A percentile compares a stretch with the other conserved stretches of the same genome.
phyloP scores from a whole-genome alignment of 345 rosid genomes.

The Clarkia xantiana region DNA sequence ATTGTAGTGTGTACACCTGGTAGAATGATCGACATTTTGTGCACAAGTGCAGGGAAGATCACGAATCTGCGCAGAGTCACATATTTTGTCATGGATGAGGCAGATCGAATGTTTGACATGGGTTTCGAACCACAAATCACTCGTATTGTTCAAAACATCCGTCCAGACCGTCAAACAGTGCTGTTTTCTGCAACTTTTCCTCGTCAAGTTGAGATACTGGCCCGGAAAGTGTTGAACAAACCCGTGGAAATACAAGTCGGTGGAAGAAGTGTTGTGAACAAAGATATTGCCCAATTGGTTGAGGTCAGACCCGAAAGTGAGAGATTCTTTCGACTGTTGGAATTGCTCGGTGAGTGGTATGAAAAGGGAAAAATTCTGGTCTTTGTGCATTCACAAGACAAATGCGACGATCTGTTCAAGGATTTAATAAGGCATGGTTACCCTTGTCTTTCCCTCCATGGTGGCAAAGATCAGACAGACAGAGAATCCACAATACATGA shows the following conservation, averaged over 20 bases:
- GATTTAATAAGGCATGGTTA: constrained; percentile 66
- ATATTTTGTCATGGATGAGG: constrained; percentile 88
- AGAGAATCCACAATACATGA: constrained; percentile 86
- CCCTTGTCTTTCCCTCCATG: constrained; percentile 92
- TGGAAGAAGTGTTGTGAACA: constrained; percentile 97
- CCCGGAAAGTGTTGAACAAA: constrained; percentile 70
- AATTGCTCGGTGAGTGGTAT: constrained; percentile 92
- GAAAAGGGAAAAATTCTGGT: constrained; percentile 84
- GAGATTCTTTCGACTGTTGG: constrained; percentile 70
- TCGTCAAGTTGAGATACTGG: constrained; percentile 88
- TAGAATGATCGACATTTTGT: constrained; percentile 88
- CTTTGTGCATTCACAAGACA: constrained; percentile 84
- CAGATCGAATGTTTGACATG: constrained; percentile 98
- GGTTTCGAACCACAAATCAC: constrained; percentile 94
- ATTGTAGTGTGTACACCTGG: constrained; percentile 97
- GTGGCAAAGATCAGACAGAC: constrained; percentile 93
- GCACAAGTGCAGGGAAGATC: constrained; percentile 85
- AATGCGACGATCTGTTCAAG: constrained; percentile 72
- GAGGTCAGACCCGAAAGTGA: constrained; percentile 90
- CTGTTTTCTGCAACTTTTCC: constrained; percentile 96
- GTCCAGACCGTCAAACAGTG: constrained; percentile 89
- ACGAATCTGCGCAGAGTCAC: constrained; percentile 78
- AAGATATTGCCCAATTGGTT: constrained; percentile 75
- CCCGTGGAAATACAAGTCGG: constrained; percentile 90
- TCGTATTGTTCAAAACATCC: constrained; percentile 79